Base-by-base conservation (phyloP, 2,329 filamentous ascomycete genomes). In the Fusarium heterosporum region DNA sequence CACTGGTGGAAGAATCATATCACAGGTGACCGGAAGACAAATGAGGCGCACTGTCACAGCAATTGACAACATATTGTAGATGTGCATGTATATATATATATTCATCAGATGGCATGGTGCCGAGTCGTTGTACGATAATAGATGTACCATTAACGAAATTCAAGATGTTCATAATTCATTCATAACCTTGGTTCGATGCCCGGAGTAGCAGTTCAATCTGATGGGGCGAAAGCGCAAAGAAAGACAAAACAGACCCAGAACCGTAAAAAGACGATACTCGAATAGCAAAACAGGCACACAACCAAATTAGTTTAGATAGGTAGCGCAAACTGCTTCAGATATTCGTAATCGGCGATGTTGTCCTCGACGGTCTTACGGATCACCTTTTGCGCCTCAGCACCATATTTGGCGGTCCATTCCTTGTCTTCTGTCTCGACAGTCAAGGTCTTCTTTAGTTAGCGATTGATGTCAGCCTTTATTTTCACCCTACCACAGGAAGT, bases 321-420 rank as follows among this genome's bases (percentile, higher is more conserved):
- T 56, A 73, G 60, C 26, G 72, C 71, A 69, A 93, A 96, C 72
- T 87, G 85, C 85, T 91, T 94, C 78, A 96, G 80, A 75, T 94
- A 93, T 78, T 95, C 90, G 77, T 96, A 96, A 75, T 93, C 85
- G 49, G 84, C 82, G 46, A 92, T 80, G 73, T 93, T 94, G 53
- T 85, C 89, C 62, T 92, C 85, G 36, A 94, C 92, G 13, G 86
- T 89, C 71, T 88, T 82, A 61, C 89, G 83, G 74, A 96, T 95
- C 45, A 89, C 76, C 75, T 87, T 88, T 56, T 90, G 88, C 13
- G 83, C 91, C 73, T 93, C 85, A 45, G 89, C 84, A 32, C 92
- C 92, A 72, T 86, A 96, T 78, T 93, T 93, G 68, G 89, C 81
- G 29, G 79, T 81, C 92, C 92, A 96, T 70, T 93, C 89, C 47